phyloP scores from a whole-genome alignment of 1,139 yeast species.

The Scheffersomyces stambukii region DNA sequence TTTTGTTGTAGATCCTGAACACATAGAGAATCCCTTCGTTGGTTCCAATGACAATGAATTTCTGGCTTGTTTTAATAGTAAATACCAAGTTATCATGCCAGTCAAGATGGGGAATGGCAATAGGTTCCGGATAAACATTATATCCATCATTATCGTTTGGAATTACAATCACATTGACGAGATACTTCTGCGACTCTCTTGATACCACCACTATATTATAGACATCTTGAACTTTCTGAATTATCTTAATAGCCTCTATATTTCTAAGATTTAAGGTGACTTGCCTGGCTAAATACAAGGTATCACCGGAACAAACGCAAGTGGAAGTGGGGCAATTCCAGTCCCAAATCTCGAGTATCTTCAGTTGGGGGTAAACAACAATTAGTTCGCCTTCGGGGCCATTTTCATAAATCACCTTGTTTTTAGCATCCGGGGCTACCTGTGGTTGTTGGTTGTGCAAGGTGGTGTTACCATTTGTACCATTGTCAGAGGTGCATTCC shows the following conservation, averaged over 20 bases:
- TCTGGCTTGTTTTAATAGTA: constrained; percentile 19
- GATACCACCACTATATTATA: constrained; percentile 1
- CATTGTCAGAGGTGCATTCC: too few relatives aligned
- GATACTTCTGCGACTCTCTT: neutral
- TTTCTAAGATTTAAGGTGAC: constrained; percentile 1
- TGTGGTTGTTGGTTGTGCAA: constrained; percentile 7
- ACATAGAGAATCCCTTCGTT: constrained; percentile 22
- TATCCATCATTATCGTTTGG: too few relatives aligned
- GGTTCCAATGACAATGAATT: constrained; percentile 21
- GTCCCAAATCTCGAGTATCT: constrained; percentile 47
- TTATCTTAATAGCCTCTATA: constrained; percentile 2
- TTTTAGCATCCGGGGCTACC: constrained; percentile 1
- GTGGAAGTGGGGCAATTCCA: too few relatives aligned
- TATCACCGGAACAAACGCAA: constrained; percentile 30
- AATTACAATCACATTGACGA: too few relatives aligned
- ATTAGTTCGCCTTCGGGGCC: constrained; percentile 48
- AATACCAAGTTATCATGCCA: neutral
- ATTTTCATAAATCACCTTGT: constrained; percentile 20
- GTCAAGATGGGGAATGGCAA: too few relatives aligned
- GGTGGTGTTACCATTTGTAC: constrained; percentile 2
- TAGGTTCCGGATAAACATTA: too few relatives aligned
- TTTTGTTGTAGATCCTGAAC: constrained; percentile 9
- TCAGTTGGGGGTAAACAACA: constrained; percentile 23
- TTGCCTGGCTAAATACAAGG: constrained; percentile 27
- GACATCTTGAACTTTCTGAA: neutral